phyloP scores from a whole-genome alignment of 768 basidiomycete species.

The Tephrocybe sp. region DNA sequence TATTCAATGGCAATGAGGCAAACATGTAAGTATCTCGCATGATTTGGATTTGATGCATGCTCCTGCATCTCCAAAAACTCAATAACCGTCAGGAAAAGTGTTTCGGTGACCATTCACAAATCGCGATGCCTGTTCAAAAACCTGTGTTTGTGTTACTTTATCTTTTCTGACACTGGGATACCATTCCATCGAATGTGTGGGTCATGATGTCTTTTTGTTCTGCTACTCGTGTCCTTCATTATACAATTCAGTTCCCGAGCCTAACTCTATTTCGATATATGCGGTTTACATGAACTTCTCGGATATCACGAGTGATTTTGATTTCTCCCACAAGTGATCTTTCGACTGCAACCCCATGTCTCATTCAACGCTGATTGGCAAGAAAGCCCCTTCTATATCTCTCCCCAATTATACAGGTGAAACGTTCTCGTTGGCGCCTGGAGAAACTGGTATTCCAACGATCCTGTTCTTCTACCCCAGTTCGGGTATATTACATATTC shows the following conservation, averaged over 20 bases:
- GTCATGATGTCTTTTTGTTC: no score
- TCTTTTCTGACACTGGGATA: no score
- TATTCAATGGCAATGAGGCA: no score
- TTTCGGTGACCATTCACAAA: no score
- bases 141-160: no score
- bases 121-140: no score
- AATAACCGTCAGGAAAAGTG: no score
- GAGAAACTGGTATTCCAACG: slow-evolving; percentile 53
- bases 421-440: slow-evolving; percentile 57
- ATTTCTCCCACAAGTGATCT: background rate
- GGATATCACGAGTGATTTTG: background rate
- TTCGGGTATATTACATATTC: slow-evolving; percentile 42
- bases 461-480: slow-evolving; percentile 80
- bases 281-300: slow-evolving; percentile 1
- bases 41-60: no score
- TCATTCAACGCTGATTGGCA: slow-evolving; percentile 53
- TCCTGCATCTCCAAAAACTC: no score
- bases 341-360: slow-evolving; percentile 31
- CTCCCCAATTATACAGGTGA: slow-evolving; percentile 65
- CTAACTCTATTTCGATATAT: background rate
- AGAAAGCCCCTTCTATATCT: slow-evolving; percentile 63
- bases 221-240: no score
- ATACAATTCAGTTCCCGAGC: background rate
- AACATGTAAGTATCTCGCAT: no score
- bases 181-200: no score